Conservation (phyloP, 495 filamentous ascomycete species). For the Podospora australis region DNA sequence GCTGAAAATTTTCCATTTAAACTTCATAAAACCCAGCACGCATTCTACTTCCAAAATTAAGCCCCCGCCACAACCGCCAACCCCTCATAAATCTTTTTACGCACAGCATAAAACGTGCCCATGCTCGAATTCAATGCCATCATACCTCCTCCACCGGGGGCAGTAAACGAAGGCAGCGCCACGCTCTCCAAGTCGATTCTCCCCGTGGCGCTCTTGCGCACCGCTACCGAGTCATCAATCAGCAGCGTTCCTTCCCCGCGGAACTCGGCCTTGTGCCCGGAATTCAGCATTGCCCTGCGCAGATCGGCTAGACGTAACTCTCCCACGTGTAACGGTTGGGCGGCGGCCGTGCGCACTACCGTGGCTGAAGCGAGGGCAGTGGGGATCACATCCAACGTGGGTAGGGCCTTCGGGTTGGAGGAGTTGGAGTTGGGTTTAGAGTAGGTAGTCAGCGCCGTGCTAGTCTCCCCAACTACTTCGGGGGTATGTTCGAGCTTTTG, state of each 20-base stretch:
- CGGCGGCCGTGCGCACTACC: constrained; percentile 55
- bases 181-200: constrained; percentile 85
- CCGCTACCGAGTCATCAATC: constrained; percentile 79
- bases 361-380: constrained; percentile 69
- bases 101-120: constrained; percentile 29
- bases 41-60: too few species aligned
- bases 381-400: constrained; percentile 73
- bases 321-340: constrained; percentile 89
- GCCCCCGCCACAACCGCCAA: constrained; percentile 30
- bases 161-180: constrained; percentile 32
- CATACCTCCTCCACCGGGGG: not conserved
- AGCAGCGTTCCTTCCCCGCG: constrained; percentile 87
- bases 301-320: constrained; percentile 87
- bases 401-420: constrained; percentile 27
- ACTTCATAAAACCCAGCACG: too few species aligned
- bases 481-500: constrained; percentile 25
- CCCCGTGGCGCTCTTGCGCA: constrained; percentile 80
- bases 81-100: constrained; percentile 30
- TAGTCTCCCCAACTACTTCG: too few species aligned
- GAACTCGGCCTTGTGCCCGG: constrained; percentile 87
- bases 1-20: too few species aligned
- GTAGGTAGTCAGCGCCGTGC: not conserved
- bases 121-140: not conserved
- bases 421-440: constrained; percentile 1
- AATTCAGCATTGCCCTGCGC: constrained; percentile 69